These are phyloP conservation scores for Trichoderma simmonsii DNA, from an alignment of 2,329 filamentous ascomycete species.

Conservation along the genomic window DNA sequence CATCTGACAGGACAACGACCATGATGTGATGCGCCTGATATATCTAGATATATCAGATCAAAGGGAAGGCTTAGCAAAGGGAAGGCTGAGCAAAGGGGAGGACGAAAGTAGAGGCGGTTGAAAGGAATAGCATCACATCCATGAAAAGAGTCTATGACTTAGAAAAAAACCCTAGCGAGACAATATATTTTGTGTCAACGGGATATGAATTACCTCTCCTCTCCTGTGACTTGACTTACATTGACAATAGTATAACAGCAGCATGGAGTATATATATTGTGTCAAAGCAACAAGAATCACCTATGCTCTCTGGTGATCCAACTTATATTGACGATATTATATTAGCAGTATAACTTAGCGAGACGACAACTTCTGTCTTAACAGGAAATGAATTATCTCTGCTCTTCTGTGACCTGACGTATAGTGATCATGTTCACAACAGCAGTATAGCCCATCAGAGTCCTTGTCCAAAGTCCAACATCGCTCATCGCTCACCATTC, in stretches of 20 bases:
- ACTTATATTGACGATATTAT: too few relatives aligned
- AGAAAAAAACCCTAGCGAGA: not conserved
- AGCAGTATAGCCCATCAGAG: not conserved
- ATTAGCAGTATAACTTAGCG: too few relatives aligned
- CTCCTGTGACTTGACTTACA: not conserved
- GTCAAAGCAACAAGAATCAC: too few relatives aligned
- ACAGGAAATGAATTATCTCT: not conserved
- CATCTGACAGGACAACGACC: not conserved
- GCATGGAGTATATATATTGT: too few relatives aligned
- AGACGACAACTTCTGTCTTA: not conserved
- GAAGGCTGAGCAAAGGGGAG: not conserved
- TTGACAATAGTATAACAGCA: too few relatives aligned
- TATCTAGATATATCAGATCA: not conserved
- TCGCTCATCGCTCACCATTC: not conserved
- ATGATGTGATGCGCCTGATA: not conserved
- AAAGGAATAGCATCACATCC: not conserved
- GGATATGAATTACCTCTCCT: not conserved
- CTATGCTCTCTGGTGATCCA: too few relatives aligned
- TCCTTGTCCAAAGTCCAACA: not conserved
- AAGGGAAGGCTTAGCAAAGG: not conserved
- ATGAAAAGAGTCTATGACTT: not conserved
- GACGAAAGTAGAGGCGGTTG: not conserved
- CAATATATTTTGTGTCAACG: not conserved
- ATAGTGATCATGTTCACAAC: not conserved
- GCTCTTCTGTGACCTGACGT: not conserved